Evolutionary conservation across 169 alveolate species (phyloP).

Genomic region (Neospora caninum): DNA sequence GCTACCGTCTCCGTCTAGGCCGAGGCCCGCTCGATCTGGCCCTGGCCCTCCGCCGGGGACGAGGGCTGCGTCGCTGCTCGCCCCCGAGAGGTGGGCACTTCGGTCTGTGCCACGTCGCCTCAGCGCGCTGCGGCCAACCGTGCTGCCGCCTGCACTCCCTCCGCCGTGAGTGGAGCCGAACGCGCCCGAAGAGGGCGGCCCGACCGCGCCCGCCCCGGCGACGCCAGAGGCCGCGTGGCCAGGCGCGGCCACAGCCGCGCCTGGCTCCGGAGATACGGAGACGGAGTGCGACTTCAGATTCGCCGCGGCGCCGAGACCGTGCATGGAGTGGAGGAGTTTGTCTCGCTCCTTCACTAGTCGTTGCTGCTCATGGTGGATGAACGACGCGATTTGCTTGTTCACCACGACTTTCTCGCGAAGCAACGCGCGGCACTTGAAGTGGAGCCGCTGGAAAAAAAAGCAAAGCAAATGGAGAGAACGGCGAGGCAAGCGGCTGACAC

Average conservation of each 20-base stretch:
- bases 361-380: slow-evolving; percentile 46
- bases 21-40: background rate
- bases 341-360: slow-evolving; percentile 34
- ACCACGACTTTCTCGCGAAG: slow-evolving; percentile 49
- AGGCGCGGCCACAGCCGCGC: background rate
- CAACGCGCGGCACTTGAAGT: slow-evolving; percentile 43
- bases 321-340: slow-evolving; percentile 26
- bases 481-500: background rate
- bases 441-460: slow-evolving; percentile 18
- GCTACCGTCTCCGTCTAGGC: background rate
- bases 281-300: background rate
- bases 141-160: background rate
- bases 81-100: background rate
- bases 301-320: background rate
- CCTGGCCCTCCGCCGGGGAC: too few relatives aligned
- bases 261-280: background rate
- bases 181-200: slow-evolving; percentile 1
- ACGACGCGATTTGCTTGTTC: slow-evolving; percentile 41
- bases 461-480: background rate
- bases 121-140: background rate
- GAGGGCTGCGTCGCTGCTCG: background rate
- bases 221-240: background rate
- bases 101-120: background rate
- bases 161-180: background rate
- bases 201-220: background rate